Conservation (phyloP, 495 filamentous ascomycete species). For the Penicillium mononematosum region DNA sequence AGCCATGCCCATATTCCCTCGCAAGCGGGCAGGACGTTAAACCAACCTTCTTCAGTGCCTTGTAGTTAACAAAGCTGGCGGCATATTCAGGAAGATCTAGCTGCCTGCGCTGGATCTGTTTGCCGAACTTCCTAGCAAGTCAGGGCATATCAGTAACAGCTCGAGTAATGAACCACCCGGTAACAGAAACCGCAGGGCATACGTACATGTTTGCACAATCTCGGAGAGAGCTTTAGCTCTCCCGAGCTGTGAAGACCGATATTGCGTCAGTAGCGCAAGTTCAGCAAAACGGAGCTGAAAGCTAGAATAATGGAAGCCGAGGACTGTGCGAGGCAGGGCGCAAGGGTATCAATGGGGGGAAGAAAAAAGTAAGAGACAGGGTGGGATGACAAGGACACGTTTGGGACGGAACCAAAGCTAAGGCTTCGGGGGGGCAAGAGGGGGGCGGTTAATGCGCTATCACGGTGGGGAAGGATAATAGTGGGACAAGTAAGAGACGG, state of each 20-base stretch:
- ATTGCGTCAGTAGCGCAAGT: not conserved
- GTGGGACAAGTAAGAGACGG: constrained; percentile 21
- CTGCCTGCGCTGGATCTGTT: constrained; percentile 97
- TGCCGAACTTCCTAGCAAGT: constrained; percentile 90
- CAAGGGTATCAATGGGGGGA: constrained; percentile 4
- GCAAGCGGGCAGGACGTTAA: not conserved
- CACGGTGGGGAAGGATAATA: constrained; percentile 23
- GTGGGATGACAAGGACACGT: constrained; percentile 8
- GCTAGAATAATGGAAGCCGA: not conserved
- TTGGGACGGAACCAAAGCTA: not conserved
- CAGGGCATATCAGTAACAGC: constrained; percentile 10
- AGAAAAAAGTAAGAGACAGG: constrained; percentile 1
- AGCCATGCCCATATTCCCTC: constrained; percentile 12
- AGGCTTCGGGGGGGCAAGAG: constrained; percentile 16
- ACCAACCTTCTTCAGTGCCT: constrained; percentile 91
- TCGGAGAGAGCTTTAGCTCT: constrained; percentile 23
- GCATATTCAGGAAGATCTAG: constrained; percentile 99
- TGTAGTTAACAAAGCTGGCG: constrained; percentile 98
- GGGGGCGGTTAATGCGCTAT: constrained; percentile 16
- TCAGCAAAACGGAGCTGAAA: constrained; percentile 8
- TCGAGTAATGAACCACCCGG: not conserved
- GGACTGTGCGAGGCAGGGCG: constrained; percentile 3
- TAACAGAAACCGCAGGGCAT: not conserved
- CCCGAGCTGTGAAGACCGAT: constrained; percentile 18
- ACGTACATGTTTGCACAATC: constrained; percentile 38